These are phyloP conservation scores for Plasmodium sp. DNA, from an alignment of 169 alveolate genomes.

Conservation along the genomic window DNA sequence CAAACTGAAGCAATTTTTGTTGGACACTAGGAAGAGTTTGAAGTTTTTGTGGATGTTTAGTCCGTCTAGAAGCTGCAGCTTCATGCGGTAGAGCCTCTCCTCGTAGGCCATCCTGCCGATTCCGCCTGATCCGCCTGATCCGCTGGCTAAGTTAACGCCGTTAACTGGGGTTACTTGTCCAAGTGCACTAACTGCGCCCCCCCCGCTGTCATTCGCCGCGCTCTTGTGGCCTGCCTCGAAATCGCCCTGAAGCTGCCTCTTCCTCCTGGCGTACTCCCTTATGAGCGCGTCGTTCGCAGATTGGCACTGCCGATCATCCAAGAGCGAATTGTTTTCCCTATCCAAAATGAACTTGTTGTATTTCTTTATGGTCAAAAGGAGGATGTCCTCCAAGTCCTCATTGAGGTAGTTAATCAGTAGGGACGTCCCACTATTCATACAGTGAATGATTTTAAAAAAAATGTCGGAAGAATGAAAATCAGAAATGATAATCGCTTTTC, in stretches of 20 bases:
- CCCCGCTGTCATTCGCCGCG: neutral
- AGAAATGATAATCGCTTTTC: neutral
- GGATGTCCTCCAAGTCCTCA: constrained; percentile 58
- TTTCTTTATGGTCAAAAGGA: constrained; percentile 49
- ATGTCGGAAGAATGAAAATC: constrained; percentile 33
- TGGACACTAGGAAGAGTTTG: constrained; percentile 52
- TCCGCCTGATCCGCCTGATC: neutral
- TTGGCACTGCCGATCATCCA: neutral
- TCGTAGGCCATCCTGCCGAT: neutral
- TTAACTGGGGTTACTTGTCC: neutral
- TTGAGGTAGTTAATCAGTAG: constrained; percentile 36
- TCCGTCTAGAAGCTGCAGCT: constrained; percentile 17
- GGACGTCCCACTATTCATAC: constrained; percentile 57
- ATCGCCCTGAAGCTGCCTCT: neutral
- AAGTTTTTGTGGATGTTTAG: constrained; percentile 41
- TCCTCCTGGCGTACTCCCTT: constrained; percentile 29
- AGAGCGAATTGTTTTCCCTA: constrained; percentile 1
- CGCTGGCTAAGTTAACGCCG: neutral
- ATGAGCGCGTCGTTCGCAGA: constrained; percentile 18
- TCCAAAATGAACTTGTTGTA: constrained; percentile 48
- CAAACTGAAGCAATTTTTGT: constrained; percentile 52
- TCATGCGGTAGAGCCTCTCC: constrained; percentile 33
- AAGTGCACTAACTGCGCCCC: neutral
- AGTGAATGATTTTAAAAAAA: constrained; percentile 61
- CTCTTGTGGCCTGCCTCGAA: neutral